Conservation (phyloP, 1,139 yeast species). For the Pneumocystis wakefieldiae region DNA sequence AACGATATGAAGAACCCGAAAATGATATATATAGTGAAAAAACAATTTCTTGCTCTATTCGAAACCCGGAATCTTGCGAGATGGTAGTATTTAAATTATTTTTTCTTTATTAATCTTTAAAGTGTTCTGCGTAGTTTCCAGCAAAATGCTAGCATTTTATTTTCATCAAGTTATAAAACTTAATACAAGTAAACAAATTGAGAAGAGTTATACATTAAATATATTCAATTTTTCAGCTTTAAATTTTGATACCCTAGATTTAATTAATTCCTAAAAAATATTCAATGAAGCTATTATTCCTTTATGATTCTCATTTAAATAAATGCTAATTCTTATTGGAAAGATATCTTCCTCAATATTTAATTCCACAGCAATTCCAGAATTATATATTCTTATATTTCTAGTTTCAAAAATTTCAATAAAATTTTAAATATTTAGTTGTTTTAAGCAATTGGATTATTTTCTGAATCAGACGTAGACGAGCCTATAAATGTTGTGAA, state of each 20-base stretch:
- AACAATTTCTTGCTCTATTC: slow-evolving; percentile 91
- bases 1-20: slow-evolving; percentile 22
- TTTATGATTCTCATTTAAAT: background rate
- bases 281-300: background rate
- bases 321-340: background rate
- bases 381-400: background rate
- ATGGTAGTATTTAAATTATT: slow-evolving; percentile 31
- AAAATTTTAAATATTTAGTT: background rate
- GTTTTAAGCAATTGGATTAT: background rate
- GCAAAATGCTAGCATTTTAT: background rate
- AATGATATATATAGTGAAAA: slow-evolving; percentile 77
- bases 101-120: background rate
- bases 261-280: background rate
- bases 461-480: background rate
- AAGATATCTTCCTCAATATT: background rate
- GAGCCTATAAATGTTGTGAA: slow-evolving; percentile 2
- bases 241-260: background rate
- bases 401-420: background rate
- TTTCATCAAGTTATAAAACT: background rate
- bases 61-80: slow-evolving; percentile 92
- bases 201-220: background rate
- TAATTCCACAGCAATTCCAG: background rate
- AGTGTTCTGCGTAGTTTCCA: background rate
- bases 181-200: background rate
- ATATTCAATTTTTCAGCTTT: background rate